A percentile compares a stretch with the other conserved stretches of the same genome.
Evolutionary conservation across 768 basidiomycete species (phyloP).

Genomic region (Trametes coccinea): DNA sequence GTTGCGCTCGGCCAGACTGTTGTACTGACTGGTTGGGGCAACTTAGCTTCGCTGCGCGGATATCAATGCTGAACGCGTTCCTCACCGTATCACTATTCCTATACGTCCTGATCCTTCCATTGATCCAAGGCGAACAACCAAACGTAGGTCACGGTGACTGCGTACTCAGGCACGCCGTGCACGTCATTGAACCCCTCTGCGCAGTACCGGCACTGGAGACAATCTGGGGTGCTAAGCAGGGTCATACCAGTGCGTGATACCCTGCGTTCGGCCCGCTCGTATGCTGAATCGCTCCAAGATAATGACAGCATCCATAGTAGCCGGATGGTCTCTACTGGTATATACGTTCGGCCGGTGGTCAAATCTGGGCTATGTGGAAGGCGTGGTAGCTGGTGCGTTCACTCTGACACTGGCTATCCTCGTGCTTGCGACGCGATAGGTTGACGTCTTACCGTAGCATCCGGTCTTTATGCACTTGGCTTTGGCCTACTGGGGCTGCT

Average conservation of each 20-base stretch:
- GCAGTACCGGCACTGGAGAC: constrained; percentile 74
- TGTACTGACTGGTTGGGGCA: not conserved
- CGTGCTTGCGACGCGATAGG: not conserved
- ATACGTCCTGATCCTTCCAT: constrained; percentile 68
- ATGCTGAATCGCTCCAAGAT: constrained; percentile 30
- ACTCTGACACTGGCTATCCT: too few relatives aligned
- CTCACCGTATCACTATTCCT: constrained; percentile 71
- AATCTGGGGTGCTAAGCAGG: constrained; percentile 65
- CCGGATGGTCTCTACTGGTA: constrained; percentile 65
- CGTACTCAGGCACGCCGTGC: not conserved
- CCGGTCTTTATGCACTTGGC: constrained; percentile 64
- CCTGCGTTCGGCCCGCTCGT: not conserved
- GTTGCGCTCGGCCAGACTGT: not conserved
- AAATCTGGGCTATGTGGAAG: constrained; percentile 60
- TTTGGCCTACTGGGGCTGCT: constrained; percentile 78
- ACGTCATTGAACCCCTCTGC: not conserved
- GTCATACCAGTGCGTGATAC: constrained; percentile 55
- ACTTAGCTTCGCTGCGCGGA: constrained; percentile 52
- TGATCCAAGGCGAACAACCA: constrained; percentile 65
- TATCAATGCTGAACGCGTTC: constrained; percentile 54
- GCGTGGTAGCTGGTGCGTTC: constrained; percentile 59
- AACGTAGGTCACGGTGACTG: constrained; percentile 49
- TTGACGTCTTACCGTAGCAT: constrained; percentile 42
- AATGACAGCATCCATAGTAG: constrained; percentile 66
- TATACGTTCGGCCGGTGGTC: constrained; percentile 70